A percentile compares a stretch with the other conserved stretches of the same genome.
phyloP scores from a whole-genome alignment of 1,284 basidiomycete genomes.

The Sphaerobolus stellatus region DNA sequence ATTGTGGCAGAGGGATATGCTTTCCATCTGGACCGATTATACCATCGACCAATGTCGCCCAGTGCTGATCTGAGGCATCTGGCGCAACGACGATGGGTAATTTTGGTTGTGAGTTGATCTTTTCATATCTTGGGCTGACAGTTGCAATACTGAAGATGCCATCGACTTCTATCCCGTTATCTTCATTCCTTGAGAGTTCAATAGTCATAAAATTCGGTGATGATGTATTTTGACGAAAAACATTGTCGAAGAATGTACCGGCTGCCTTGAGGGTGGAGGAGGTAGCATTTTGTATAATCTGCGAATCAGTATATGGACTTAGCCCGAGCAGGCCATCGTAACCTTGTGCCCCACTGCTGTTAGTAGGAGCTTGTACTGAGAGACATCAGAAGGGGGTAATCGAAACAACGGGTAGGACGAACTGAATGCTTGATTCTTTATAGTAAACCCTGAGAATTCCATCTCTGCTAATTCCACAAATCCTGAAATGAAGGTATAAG shows the following conservation, averaged over 20 bases:
- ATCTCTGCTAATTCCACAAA: conserved; percentile 52
- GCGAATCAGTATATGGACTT: conserved; percentile 69
- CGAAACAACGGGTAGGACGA: conserved; percentile 22
- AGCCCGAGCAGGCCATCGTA: conserved; percentile 72
- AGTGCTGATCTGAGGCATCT: neutral
- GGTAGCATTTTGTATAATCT: conserved; percentile 49
- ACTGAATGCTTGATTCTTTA: conserved; percentile 63
- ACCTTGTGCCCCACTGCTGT: too few relatives aligned
- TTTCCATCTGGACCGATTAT: neutral
- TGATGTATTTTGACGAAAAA: conserved; percentile 59
- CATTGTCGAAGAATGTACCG: conserved; percentile 57
- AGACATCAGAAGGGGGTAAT: conserved; percentile 1
- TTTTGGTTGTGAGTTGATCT: neutral
- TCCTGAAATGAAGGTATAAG: conserved; percentile 36
- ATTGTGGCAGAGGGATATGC: conserved; percentile 25
- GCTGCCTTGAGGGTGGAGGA: conserved; percentile 42
- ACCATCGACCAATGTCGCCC: conserved; percentile 17
- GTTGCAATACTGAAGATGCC: conserved; percentile 1
- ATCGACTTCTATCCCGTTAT: neutral
- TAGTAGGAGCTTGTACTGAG: neutral
- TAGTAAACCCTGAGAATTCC: conserved; percentile 50
- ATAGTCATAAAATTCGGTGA: conserved; percentile 58
- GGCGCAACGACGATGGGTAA: neutral
- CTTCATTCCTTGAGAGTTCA: conserved; percentile 50
- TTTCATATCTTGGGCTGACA: neutral